Conservation (phyloP, 1,139 yeast genomes). For the Casaregolazyma suthepensis region DNA sequence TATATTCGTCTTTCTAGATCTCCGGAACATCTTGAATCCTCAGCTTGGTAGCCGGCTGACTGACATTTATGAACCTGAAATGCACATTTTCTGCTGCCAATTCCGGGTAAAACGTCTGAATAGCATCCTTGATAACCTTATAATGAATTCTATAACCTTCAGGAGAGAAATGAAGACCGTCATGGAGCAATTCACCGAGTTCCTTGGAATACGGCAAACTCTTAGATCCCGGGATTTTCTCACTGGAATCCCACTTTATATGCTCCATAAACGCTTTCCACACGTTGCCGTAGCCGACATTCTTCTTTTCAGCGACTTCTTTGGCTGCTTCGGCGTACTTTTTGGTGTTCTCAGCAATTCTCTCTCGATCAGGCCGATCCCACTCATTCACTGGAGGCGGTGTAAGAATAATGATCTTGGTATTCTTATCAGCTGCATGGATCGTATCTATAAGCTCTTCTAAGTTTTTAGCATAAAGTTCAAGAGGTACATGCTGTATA, state of each 20-base stretch:
- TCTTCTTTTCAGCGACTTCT: slow-evolving; percentile 39
- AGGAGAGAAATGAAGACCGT: slow-evolving; percentile 67
- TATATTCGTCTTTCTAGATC: not conserved
- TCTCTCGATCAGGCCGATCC: slow-evolving; percentile 32
- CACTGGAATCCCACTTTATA: slow-evolving; percentile 26
- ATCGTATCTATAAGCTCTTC: slow-evolving; percentile 44
- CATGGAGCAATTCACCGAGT: slow-evolving; percentile 34
- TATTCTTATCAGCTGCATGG: slow-evolving; percentile 34
- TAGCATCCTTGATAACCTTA: slow-evolving; percentile 9
- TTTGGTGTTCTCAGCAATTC: slow-evolving; percentile 34
- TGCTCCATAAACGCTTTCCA: slow-evolving; percentile 39
- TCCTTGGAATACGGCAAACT: slow-evolving; percentile 17
- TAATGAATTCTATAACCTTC: slow-evolving; percentile 51
- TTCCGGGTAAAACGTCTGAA: slow-evolving; percentile 12
- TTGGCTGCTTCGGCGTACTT: slow-evolving; percentile 47
- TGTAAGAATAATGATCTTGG: slow-evolving; percentile 47
- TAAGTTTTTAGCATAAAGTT: slow-evolving; percentile 41
- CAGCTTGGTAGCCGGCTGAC: not conserved
- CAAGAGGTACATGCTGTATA: slow-evolving; percentile 49
- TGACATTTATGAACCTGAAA: not conserved
- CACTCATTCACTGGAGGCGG: slow-evolving; percentile 49
- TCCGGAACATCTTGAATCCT: not conserved
- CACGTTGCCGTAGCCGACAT: slow-evolving; percentile 50
- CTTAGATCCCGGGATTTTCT: slow-evolving; percentile 16
- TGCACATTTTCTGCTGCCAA: slow-evolving; percentile 9